Percentiles rank a stretch among this genome's conserved stretches.
Conservation (phyloP, 805 yeast species). For the Isabelozyma gotoi region DNA sequence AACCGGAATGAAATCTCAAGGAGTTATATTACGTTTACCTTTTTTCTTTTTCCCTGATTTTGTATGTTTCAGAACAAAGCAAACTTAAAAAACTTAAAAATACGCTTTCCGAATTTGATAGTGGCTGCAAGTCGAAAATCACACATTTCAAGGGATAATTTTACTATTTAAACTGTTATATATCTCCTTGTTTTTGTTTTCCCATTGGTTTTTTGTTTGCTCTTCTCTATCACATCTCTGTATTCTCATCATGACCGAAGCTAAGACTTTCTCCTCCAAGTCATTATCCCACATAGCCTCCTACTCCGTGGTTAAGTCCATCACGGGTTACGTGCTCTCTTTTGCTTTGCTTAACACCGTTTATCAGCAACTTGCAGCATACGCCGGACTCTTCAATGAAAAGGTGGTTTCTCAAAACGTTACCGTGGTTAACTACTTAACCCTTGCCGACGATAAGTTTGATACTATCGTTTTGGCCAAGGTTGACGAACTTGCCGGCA, state of each 20-base stretch:
- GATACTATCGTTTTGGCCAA: slow-evolving; percentile 21
- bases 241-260: slow-evolving; percentile 4
- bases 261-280: slow-evolving; percentile 24
- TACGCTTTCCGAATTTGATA: too few species aligned
- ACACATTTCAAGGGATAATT: neutral
- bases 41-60: too few species aligned
- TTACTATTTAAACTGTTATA: too few species aligned
- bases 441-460: slow-evolving; percentile 20
- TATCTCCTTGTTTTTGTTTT: too few species aligned
- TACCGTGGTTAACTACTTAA: slow-evolving; percentile 12
- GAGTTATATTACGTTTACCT: too few species aligned
- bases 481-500: slow-evolving; percentile 17
- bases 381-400: slow-evolving; percentile 19
- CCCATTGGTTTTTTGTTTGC: too few species aligned
- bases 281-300: slow-evolving; percentile 30
- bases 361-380: slow-evolving; percentile 21
- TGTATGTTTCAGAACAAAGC: too few species aligned
- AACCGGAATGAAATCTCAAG: too few species aligned
- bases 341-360: slow-evolving; percentile 22
- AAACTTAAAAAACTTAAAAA: too few species aligned
- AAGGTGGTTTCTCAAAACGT: slow-evolving; percentile 21
- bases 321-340: slow-evolving; percentile 21
- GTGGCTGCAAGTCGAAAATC: neutral
- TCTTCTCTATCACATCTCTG: too few species aligned
- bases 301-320: slow-evolving; percentile 26